Evolutionary conservation across 495 filamentous ascomycete species (phyloP), one percentile per base, ranked within the genome.

Genomic region (Mycothermus thermophilus): DNA sequence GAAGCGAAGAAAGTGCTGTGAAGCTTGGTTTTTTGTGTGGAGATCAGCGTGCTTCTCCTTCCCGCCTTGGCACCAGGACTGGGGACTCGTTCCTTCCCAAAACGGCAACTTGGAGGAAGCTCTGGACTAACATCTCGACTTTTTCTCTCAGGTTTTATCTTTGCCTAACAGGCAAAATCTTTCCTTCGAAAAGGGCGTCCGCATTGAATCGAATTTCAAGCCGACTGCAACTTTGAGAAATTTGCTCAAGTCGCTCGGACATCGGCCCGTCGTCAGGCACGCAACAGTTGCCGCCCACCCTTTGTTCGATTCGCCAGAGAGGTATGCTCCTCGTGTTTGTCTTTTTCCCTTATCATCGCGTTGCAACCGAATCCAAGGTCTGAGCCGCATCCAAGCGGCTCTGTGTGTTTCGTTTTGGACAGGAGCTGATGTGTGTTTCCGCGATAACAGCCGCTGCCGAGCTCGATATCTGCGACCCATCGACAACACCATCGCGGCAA

Each of bases 391-490:
- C 19, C 27, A 8, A 20, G 7, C 14, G 12, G 2, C n/a, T 24
- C 32, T 21, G 27, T 35, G 27, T 31, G 32, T 35, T 17, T 35
- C 32, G 31, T 27, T 39, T 20, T 16, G 38, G 16, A 22, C 27
- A 31, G 20, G n/a, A n/a, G 28, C 20, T 30, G 17, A 27, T 32
- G 30, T 13, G 35, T 23, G 16, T 5, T 21, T 5, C 27, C 21
- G 26, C 21, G 38, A 41, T 35, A 41, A 32, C 32, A 41, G 38
- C 18, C n/a, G n/a, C n/a, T 35, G 11, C 27, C 32, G 25, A 26
- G 26, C 18, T 18, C 18, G n/a, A 24, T 40, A 29, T 9, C 23
- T 10, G n/a, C 26, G 8, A 18, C 27, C 26, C 13, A 17, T 17
- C 17, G 8, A 26, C 14, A 7, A 18, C 20, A 32, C 5, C n/a